These are phyloP conservation scores for Linum lewisii DNA, from an alignment of 345 rosid species.

Conservation along the genomic window DNA sequence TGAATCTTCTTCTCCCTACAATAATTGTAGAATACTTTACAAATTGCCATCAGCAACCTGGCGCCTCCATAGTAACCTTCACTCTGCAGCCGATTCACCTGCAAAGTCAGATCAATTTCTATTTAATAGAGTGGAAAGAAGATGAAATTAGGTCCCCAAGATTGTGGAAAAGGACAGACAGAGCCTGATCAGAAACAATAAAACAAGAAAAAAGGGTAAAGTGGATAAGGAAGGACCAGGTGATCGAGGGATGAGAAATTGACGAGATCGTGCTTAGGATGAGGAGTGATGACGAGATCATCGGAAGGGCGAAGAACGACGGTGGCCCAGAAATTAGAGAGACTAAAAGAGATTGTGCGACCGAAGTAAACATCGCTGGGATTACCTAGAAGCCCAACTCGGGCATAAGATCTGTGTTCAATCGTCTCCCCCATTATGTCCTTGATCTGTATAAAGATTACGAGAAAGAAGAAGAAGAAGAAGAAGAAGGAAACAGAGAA, in stretches of 20 bases:
- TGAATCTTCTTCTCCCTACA: conserved; percentile 47
- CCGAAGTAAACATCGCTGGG: conserved; percentile 79
- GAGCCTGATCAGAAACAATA: no score
- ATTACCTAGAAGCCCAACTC: conserved; percentile 62
- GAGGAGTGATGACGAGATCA: conserved; percentile 57
- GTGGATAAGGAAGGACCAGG: conserved; percentile 27
- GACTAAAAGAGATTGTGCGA: conserved; percentile 51
- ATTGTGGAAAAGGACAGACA: no score
- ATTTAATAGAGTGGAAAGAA: no score
- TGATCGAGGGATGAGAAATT: conserved; percentile 57
- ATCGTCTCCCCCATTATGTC: conserved; percentile 12
- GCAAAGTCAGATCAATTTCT: no score
- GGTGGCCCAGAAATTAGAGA: conserved; percentile 67
- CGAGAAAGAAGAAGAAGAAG: no score
- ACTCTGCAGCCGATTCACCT: conserved; percentile 60
- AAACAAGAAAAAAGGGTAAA: no score
- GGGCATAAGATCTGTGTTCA: conserved; percentile 50
- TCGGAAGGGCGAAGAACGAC: conserved; percentile 57
- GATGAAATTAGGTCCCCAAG: no score
- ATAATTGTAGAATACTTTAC: conserved; percentile 47
- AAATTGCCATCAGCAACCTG: conserved; percentile 80
- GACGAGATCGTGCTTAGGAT: conserved; percentile 71
- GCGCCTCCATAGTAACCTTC: conserved; percentile 98
- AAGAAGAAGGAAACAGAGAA: no score
- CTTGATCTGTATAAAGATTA: no score